Percentiles rank a stretch among this genome's conserved stretches.
Conservation (phyloP, 345 rosid species). For the Ricinus communis region DNA sequence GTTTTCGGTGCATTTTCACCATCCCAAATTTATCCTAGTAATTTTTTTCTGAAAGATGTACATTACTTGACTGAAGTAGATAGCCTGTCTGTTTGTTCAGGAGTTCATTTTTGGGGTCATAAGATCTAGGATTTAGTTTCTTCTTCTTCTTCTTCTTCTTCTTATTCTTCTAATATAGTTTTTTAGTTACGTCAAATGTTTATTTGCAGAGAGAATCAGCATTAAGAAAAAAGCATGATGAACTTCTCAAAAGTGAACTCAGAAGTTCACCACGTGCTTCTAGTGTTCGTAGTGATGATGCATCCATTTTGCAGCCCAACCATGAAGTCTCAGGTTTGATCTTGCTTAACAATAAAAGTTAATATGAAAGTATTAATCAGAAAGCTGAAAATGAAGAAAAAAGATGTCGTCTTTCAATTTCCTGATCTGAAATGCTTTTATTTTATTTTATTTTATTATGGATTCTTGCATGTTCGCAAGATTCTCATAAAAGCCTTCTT, state of each 20-base stretch:
- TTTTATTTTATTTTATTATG: slow-evolving; percentile 34
- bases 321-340: slow-evolving; percentile 56
- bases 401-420: neutral
- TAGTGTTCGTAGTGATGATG: slow-evolving; percentile 19
- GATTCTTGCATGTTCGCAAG: slow-evolving; percentile 41
- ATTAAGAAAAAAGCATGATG: slow-evolving; percentile 62
- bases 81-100: too few species aligned
- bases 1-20: too few species aligned
- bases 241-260: slow-evolving; percentile 35
- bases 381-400: slow-evolving; percentile 11
- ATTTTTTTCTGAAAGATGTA: too few species aligned
- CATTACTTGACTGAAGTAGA: too few species aligned
- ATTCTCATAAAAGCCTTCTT: slow-evolving; percentile 22
- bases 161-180: too few species aligned
- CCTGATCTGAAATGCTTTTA: slow-evolving; percentile 11
- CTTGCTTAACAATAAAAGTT: slow-evolving; percentile 20
- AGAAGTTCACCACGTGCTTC: slow-evolving; percentile 32
- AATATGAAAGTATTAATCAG: slow-evolving; percentile 7
- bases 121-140: too few species aligned
- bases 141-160: too few species aligned
- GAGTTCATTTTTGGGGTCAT: too few species aligned
- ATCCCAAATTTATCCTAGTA: too few species aligned
- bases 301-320: slow-evolving; percentile 10
- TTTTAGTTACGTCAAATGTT: slow-evolving; percentile 20
- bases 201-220: slow-evolving; percentile 78